Percentiles rank a stretch among this genome's conserved stretches.
Conservation (phyloP, 371 early-diverging fungal species). For the Lichtheimia hyalospora region DNA sequence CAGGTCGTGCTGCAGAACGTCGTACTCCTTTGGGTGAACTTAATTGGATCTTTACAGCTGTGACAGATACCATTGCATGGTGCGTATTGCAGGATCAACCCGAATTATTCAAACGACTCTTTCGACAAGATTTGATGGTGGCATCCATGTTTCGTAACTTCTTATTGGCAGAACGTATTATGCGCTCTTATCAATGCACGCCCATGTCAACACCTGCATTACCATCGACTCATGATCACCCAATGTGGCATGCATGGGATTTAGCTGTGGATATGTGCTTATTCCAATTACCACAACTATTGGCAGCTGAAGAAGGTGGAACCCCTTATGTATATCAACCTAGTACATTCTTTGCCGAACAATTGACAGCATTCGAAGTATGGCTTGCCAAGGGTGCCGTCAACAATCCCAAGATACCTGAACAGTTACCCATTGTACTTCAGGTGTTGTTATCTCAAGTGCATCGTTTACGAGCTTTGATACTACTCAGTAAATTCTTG, state of each 20-base stretch:
- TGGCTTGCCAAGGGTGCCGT: conserved; percentile 87
- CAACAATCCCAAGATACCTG: conserved; percentile 71
- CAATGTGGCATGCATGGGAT: conserved; percentile 97
- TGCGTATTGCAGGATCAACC: conserved; percentile 78
- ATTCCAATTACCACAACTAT: conserved; percentile 81
- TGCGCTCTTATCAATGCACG: conserved; percentile 89
- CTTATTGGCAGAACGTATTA: conserved; percentile 91
- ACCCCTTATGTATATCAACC: conserved; percentile 67
- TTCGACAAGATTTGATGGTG: conserved; percentile 94
- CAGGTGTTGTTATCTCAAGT: conserved; percentile 95
- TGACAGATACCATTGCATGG: conserved; percentile 99
- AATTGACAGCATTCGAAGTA: conserved; percentile 95
- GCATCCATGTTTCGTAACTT: conserved; percentile 96
- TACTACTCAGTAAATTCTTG: conserved; percentile 88
- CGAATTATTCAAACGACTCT: conserved; percentile 88
- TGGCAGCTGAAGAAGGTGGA: conserved; percentile 61
- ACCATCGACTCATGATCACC: conserved; percentile 90
- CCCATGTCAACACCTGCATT: conserved; percentile 87
- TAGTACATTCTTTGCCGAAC: conserved; percentile 91
- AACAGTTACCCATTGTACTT: conserved; percentile 93
- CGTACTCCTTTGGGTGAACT: conserved; percentile 95
- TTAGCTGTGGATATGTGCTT: conserved; percentile 94
- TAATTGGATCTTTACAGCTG: conserved; percentile 98
- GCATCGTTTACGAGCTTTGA: conserved; percentile 90
- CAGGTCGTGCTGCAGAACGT: conserved; percentile 88